Evolutionary conservation across 768 basidiomycete genomes (phyloP), one percentile per base, ranked within the genome.

Genomic region (Leucosporidium creatinivorum): DNA sequence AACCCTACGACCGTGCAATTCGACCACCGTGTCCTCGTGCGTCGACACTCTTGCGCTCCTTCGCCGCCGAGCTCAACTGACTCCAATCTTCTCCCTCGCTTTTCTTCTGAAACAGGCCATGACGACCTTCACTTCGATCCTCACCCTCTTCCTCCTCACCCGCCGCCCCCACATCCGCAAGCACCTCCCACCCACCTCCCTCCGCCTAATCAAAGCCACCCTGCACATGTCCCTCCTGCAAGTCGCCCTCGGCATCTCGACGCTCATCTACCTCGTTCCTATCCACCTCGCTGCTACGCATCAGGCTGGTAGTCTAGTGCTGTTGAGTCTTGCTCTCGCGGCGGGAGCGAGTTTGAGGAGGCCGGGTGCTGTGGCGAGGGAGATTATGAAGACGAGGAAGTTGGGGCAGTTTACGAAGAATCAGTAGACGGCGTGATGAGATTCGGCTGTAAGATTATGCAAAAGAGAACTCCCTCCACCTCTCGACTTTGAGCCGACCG

Each of bases 1-100:
- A 99, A 99, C 75, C 96, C 96, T 12, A 93, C 89, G 13, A 96
- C 94, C 0, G 93, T 93, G 12, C 96, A 99, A 77, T 98, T 98
- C 75, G 86, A 99, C 76, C 96, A 99, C 78, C 87, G 96, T 26
- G 80, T 93, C 58, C 84, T 99, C 60, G 93, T 89, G 55, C 48
- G 59, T 58, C 39, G 18, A 26, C 18, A 39, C 33, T n/a, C 58
- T 19, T 23, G 39, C 25, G 2, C 31, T 44, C 48, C 18, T 17
- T 30, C 8, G 21, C 15, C 19, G 18, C 33, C 50, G 3, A 6
- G 23, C 26, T 39, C 21, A 10, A 30, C 31, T 28, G 17, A 19
- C 33, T 31, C 21, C 9, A 17, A 23, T 12, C 30, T 49, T n/a
- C 1, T 4, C 31, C 10, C 3, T 33, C 18, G 25, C 7, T 65